Evolutionary conservation across 2,329 filamentous ascomycete genomes (phyloP).

Genomic region (Dichotomopilus funicola): DNA sequence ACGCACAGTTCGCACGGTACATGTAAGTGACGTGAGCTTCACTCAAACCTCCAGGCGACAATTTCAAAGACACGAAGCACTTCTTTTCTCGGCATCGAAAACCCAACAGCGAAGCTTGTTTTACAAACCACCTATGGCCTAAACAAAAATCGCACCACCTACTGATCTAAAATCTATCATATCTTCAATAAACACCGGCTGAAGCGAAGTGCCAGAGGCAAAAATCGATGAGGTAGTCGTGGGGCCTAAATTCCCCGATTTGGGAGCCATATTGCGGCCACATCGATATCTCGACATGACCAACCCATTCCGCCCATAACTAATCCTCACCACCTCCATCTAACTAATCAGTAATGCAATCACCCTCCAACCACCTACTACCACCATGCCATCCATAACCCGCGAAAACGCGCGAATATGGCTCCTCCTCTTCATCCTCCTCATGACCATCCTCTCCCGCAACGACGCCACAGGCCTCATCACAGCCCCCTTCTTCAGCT

Average conservation of each 20-base stretch:
- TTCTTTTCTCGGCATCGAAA: too few relatives aligned
- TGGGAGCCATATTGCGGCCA: not conserved
- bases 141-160: not conserved
- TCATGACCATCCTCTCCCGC: conserved; percentile 37
- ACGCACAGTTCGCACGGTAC: too few relatives aligned
- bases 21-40: too few relatives aligned
- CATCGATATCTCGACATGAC: conserved; percentile 3
- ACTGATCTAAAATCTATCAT: not conserved
- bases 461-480: conserved; percentile 38
- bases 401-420: conserved; percentile 34
- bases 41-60: too few relatives aligned
- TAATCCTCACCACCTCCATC: not conserved
- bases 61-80: too few relatives aligned
- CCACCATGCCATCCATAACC: conserved; percentile 35
- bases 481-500: conserved; percentile 35
- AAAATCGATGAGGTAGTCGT: not conserved
- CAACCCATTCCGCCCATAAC: not conserved
- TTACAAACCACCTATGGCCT: too few relatives aligned
- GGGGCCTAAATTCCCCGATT: not conserved
- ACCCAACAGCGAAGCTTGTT: too few relatives aligned
- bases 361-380: not conserved
- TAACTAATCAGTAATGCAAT: not conserved
- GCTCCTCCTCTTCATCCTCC: conserved; percentile 39
- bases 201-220: not conserved
- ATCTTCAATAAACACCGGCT: not conserved